Base-by-base conservation (phyloP, 768 basidiomycete genomes). In the Psilocybe cyanescens region DNA sequence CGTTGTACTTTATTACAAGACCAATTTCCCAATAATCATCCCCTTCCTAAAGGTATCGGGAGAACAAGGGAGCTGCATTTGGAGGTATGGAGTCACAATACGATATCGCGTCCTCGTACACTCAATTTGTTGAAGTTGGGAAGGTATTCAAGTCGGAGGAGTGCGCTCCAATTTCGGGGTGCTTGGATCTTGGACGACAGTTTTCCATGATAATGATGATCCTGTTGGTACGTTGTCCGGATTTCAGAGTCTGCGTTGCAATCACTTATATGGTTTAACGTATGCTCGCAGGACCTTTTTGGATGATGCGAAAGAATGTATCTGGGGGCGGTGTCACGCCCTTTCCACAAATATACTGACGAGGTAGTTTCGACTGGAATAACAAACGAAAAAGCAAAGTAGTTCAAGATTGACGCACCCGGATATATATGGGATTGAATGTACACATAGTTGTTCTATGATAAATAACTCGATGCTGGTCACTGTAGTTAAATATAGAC, bases 61-160 rank as follows among this genome's bases (percentile, higher is more conserved):
- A 0, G 86, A 86, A 39, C 74, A 77, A 47, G 79, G 77, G 8
- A 76, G 79, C 52, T 75, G 82, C 11, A 79, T 87, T 16, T 89
- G 87, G 87, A 81, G 80, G 86, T 87, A 37, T 19, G 78, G 74
- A 12, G 1, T 16, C 29, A 48, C 17, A n/a, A 44, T 50, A 45
- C 44, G 28, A 28, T 28, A 53, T 46, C 28, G 46, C 4, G n/a
- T 51, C 37, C 54, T 48, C 30, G 29, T 24, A 30, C 8, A 17
- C 62, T 33, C 7, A 46, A n/a, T 28, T 35, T 41, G 30, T 60
- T 57, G 19, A 28, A 89, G 88, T 65, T 86, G 82, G n/a, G 80
- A 85, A 39, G 88, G 81, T 35, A 73, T 91, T 19, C 86, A 88
- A 58, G 60, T 90, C 12, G 89, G 90, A 14, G 83, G 79, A 1